Evolutionary conservation across 805 yeast species (phyloP), one percentile per base, ranked within the genome.

Genomic region (Metschnikowia gelsemii): DNA sequence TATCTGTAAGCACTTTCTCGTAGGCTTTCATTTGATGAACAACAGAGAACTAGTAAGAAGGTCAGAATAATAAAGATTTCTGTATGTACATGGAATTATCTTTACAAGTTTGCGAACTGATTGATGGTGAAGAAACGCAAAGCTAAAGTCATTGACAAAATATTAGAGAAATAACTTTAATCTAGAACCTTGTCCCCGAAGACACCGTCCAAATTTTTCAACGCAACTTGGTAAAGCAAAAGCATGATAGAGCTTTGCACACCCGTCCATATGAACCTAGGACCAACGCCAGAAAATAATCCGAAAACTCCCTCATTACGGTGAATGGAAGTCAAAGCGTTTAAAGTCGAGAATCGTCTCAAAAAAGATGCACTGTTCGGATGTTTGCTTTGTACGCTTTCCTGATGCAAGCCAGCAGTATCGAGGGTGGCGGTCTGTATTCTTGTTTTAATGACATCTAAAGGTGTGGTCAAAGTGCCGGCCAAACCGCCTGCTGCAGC

Each of bases 401-500:
- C 42, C 20, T 32, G 36, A 25, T 44, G 48, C 26, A 42, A 32
- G 2, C 46, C 51, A 24, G 49, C 49, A 13, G 46, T 44, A 36
- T 48, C 52, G 16, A 48, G 46, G n/a, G 75, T 79, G 55, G 90
- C 93, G 1, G 99, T 93, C 66, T 93, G 99, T 35, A 89, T 79
- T 56, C 98, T 73, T 1, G 97, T 90, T 63, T 90, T 90, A 30
- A 90, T 80, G 24, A 90, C 97, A 57, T 90, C 97, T 49, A 87
- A 64, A 1, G 97, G 97, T 0, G 97, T 90, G 0, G 97, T 90
- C 16, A 90, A 56, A 1, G 79, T 73, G 1, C 97, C 97, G 0
- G 96, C 95, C 20, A 89, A 64, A 0, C 96, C 96, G 51, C 97
- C 97, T 2, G 99, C 98, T 0, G 87, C 81, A 0, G 96, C 98